These are phyloP conservation scores for Trypanosoma caninum DNA, from an alignment of 208 protist species.

Conservation along the genomic window DNA sequence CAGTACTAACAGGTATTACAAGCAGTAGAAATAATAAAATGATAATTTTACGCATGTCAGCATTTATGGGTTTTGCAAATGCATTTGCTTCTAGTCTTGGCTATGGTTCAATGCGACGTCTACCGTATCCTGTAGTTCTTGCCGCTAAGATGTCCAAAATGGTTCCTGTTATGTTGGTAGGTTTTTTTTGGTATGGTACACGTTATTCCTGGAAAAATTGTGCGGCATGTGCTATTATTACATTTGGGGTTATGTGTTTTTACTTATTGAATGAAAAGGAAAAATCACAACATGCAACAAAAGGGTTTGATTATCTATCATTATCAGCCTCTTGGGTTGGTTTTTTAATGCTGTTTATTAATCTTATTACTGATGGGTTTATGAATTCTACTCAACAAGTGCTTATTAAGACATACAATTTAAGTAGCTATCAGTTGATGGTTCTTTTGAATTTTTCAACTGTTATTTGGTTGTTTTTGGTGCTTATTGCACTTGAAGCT, in stretches of 20 bases:
- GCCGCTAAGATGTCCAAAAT: conserved; percentile 88
- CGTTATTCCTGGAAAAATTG: conserved; percentile 62
- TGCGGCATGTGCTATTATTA: conserved; percentile 52
- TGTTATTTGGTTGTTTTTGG: conserved; percentile 30
- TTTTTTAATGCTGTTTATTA: conserved; percentile 50
- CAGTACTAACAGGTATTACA: too few relatives aligned
- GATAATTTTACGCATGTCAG: conserved; percentile 15
- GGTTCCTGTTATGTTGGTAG: conserved; percentile 80
- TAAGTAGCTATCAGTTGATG: conserved; percentile 66
- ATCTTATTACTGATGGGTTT: conserved; percentile 76
- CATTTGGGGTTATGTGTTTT: conserved; percentile 58
- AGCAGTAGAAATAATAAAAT: neutral
- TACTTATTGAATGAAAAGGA: conserved; percentile 45
- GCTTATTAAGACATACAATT: conserved; percentile 53
- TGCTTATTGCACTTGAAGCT: conserved; percentile 36
- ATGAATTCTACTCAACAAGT: conserved; percentile 84
- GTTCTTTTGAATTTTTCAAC: conserved; percentile 49
- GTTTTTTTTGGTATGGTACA: conserved; percentile 60
- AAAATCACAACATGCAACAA: neutral
- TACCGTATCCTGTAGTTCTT: conserved; percentile 77
- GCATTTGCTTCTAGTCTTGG: conserved; percentile 62
- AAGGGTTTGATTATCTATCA: neutral
- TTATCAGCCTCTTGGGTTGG: conserved; percentile 22
- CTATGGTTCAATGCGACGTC: conserved; percentile 73
- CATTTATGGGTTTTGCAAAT: conserved; percentile 68